A percentile compares a stretch with the other conserved stretches of the same genome.
Evolutionary conservation across 805 yeast genomes (phyloP).

Genomic region (Saccharomycopsis sp.): DNA sequence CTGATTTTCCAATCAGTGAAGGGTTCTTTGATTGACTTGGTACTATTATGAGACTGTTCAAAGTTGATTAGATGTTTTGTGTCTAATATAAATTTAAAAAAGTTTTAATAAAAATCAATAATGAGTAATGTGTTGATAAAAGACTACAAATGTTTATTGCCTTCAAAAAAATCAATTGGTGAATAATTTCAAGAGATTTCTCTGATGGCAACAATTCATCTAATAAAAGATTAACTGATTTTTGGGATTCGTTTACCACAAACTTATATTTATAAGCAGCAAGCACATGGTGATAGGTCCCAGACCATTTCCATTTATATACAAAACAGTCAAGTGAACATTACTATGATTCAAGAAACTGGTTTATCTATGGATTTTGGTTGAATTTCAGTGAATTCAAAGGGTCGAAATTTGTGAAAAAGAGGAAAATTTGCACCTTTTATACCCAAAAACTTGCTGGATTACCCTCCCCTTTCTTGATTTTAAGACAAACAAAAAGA

Average conservation of each 20-base stretch:
- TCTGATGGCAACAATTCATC: slow-evolving; percentile 4
- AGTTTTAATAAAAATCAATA: no score
- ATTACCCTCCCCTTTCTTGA: no score
- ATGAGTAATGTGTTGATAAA: no score
- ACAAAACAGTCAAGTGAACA: background rate
- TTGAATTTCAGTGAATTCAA: no score
- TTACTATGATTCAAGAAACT: background rate
- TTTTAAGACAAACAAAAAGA: no score
- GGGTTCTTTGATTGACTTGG: no score
- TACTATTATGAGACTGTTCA: no score
- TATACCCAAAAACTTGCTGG: no score
- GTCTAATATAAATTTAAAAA: no score
- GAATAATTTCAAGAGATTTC: background rate
- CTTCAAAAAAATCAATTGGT: slow-evolving; percentile 12
- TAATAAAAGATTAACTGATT: slow-evolving; percentile 20
- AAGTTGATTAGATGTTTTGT: no score
- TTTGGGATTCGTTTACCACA: slow-evolving; percentile 52
- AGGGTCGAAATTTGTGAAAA: background rate
- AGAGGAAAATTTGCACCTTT: background rate
- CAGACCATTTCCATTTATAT: slow-evolving; percentile 17
- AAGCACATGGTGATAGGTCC: slow-evolving; percentile 39
- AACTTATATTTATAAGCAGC: slow-evolving; percentile 26
- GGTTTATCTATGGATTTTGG: background rate
- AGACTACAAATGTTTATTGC: slow-evolving; percentile 4
- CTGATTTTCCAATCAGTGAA: no score